Conservation (phyloP, 106 monocot species). For the Acorus calamus region DNA sequence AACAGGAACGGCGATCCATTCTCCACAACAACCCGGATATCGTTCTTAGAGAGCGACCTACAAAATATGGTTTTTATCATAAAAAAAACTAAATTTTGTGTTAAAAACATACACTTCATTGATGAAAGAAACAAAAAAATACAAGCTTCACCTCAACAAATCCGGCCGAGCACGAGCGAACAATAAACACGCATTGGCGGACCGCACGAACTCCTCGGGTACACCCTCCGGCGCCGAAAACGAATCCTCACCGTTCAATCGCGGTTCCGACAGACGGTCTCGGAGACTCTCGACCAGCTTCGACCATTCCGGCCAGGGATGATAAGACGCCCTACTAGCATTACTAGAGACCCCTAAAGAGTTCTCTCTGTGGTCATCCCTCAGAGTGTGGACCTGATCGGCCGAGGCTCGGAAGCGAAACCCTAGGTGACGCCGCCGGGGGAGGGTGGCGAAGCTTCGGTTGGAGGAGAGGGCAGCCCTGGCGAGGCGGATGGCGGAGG, state of each 20-base stretch:
- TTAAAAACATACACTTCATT: not conserved
- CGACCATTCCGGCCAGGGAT: constrained; percentile 60
- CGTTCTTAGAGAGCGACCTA: constrained; percentile 57
- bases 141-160: constrained; percentile 37
- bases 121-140: not conserved
- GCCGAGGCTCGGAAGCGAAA: constrained; percentile 1
- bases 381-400: constrained; percentile 12
- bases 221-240: constrained; percentile 11
- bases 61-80: not conserved
- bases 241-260: constrained; percentile 19
- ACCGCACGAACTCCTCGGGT: constrained; percentile 42
- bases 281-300: constrained; percentile 45
- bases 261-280: constrained; percentile 14
- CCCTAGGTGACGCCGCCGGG: not conserved
- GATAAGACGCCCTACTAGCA: not conserved
- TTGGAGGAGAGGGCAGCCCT: not conserved
- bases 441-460: not conserved
- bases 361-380: not conserved
- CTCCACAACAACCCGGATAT: constrained; percentile 54
- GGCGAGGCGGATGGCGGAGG: constrained; percentile 19
- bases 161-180: constrained; percentile 61
- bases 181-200: constrained; percentile 31
- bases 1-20: constrained; percentile 64
- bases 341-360: not conserved
- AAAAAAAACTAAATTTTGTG: not conserved